Conservation (phyloP, 2,329 filamentous ascomycete species). For the Setomelanomma holmii region DNA sequence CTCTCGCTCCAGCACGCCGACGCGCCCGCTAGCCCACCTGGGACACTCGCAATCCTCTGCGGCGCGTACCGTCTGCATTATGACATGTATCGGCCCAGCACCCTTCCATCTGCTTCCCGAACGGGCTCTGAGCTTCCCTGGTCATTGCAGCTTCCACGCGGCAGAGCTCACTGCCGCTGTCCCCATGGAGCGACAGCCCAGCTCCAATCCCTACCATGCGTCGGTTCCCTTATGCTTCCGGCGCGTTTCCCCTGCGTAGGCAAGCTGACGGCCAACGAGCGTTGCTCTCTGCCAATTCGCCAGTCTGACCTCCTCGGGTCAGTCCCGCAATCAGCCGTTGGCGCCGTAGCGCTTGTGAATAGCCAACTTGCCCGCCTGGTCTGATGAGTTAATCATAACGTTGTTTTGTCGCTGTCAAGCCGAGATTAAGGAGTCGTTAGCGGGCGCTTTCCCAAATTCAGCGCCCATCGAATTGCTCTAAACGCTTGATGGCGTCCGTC, state of each 20-base stretch:
- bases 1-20: constrained; percentile 2
- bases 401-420: constrained; percentile 32
- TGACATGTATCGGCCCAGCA: constrained; percentile 37
- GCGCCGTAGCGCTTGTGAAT: constrained; percentile 40
- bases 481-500: constrained; percentile 26
- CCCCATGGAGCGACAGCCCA: too few relatives aligned
- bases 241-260: constrained; percentile 38
- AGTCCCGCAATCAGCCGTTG: constrained; percentile 45
- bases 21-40: constrained; percentile 25
- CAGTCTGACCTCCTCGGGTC: constrained; percentile 25
- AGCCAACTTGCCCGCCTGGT: constrained; percentile 36
- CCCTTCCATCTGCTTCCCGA: constrained; percentile 25
- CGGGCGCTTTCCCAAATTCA: constrained; percentile 35
- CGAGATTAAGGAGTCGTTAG: constrained; percentile 49
- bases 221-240: constrained; percentile 28
- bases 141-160: constrained; percentile 28
- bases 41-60: constrained; percentile 21
- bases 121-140: constrained; percentile 19
- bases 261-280: constrained; percentile 30
- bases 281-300: constrained; percentile 30
- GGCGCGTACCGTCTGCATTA: constrained; percentile 38
- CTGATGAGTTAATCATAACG: constrained; percentile 24
- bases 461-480: constrained; percentile 16
- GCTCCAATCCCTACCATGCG: too few relatives aligned
- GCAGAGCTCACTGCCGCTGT: constrained; percentile 21